Evolutionary conservation across 305 asterid species (phyloP).

Genomic region (Fraxinus floribunda): DNA sequence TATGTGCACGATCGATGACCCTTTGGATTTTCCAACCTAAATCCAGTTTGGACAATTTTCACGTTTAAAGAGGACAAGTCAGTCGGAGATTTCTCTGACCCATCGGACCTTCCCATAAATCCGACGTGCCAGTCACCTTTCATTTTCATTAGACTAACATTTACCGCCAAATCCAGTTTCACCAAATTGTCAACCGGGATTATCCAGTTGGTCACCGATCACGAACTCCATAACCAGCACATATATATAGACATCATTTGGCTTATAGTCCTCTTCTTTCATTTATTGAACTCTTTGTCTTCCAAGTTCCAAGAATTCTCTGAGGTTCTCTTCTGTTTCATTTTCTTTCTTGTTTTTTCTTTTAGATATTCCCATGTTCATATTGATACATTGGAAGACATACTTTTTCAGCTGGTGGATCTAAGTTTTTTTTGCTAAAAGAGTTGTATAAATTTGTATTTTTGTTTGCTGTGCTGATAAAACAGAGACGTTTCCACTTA

Average conservation of each 20-base stretch:
- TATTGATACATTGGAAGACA: background rate
- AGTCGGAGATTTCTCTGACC: background rate
- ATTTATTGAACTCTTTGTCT: conserved; percentile 4
- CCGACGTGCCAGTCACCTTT: conserved; percentile 68
- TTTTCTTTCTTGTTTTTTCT: background rate
- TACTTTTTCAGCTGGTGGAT: background rate
- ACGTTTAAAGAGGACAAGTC: too few species aligned
- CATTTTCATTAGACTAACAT: conserved; percentile 17
- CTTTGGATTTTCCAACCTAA: background rate
- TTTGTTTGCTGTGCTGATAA: background rate
- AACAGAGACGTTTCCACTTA: background rate
- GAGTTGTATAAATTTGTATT: background rate
- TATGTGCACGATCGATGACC: background rate
- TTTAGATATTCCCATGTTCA: background rate
- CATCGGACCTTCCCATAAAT: conserved; percentile 52
- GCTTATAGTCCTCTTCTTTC: conserved; percentile 3
- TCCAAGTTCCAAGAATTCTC: conserved; percentile 2
- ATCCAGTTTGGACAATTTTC: too few species aligned
- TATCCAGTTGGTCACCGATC: conserved; percentile 17
- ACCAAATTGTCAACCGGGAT: conserved; percentile 24
- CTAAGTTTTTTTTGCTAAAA: background rate
- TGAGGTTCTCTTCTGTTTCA: conserved; percentile 25
- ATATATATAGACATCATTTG: conserved; percentile 23
- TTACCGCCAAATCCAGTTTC: conserved; percentile 33
- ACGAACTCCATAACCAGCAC: background rate